Evolutionary conservation across 768 basidiomycete genomes (phyloP).

Genomic region (Suillus ampliporus): DNA sequence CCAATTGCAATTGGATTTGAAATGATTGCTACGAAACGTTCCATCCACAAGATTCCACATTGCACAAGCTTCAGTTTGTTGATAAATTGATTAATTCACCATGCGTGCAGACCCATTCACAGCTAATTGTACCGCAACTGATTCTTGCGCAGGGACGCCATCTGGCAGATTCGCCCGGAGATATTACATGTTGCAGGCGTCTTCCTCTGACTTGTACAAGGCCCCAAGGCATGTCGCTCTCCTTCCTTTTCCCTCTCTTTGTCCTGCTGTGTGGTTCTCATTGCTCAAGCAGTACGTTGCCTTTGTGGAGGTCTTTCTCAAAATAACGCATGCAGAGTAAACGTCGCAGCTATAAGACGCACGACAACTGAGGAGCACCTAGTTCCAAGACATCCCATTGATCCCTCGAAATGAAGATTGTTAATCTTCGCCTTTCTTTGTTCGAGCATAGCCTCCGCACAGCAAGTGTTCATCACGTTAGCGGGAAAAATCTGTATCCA

Average conservation of each 20-base stretch:
- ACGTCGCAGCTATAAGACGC: not conserved
- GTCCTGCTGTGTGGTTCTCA: not conserved
- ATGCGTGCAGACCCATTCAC: not conserved
- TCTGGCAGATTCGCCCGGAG: not conserved
- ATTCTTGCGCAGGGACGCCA: not conserved
- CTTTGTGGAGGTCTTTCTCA: not conserved
- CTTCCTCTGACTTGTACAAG: not conserved
- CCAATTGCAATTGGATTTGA: too few relatives aligned
- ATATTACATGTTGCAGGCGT: not conserved
- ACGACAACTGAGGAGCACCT: not conserved
- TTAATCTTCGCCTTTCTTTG: not conserved
- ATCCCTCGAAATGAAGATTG: not conserved
- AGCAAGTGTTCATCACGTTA: not conserved
- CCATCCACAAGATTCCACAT: not conserved
- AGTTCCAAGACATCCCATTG: too few relatives aligned
- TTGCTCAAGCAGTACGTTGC: not conserved
- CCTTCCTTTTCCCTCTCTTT: not conserved
- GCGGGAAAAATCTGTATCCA: not conserved
- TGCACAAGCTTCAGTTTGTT: too few relatives aligned
- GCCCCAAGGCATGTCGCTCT: not conserved
- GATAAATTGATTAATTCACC: not conserved
- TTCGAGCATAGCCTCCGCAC: not conserved
- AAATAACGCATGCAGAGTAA: not conserved
- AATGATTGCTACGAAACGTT: too few relatives aligned
- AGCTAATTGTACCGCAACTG: not conserved